These are phyloP conservation scores for Tympanopsis confertula DNA, from an alignment of 2,329 filamentous ascomycete species.

Conservation along the genomic window DNA sequence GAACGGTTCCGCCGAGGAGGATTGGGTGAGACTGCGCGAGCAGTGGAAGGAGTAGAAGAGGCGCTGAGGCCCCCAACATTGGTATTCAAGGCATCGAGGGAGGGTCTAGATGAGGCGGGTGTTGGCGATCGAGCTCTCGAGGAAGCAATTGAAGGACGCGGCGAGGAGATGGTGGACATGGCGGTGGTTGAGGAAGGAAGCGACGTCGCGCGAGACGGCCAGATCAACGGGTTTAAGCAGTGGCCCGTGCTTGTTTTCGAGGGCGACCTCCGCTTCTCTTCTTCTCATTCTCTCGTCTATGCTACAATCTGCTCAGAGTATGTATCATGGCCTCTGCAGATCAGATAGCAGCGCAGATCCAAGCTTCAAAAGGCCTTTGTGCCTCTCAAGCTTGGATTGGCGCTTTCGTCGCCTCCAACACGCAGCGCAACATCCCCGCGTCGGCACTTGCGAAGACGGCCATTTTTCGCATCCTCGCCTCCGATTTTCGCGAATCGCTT, in stretches of 20 bases:
- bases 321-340: too few relatives aligned
- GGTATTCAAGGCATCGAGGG: conserved; percentile 9
- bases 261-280: too few relatives aligned
- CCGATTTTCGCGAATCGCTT: not conserved
- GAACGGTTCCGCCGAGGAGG: conserved; percentile 37
- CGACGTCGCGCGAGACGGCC: not conserved
- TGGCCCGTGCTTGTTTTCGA: too few relatives aligned
- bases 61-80: conserved; percentile 7
- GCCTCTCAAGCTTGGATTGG: not conserved
- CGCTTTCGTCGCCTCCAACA: not conserved
- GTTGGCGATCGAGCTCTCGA: not conserved
- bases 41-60: not conserved
- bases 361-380: not conserved
- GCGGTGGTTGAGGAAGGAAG: not conserved
- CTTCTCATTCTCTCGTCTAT: too few relatives aligned
- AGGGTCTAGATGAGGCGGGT: conserved; percentile 7
- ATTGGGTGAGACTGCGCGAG: conserved; percentile 9
- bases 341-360: not conserved
- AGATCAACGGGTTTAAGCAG: too few relatives aligned
- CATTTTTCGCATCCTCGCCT: not conserved
- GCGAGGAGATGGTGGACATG: not conserved
- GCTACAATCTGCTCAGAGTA: too few relatives aligned
- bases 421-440: not conserved
- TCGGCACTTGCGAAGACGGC: not conserved
- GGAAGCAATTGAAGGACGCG: not conserved